Conservation (phyloP, 441 rosid species). For the Rhodomyrtus psidioides region DNA sequence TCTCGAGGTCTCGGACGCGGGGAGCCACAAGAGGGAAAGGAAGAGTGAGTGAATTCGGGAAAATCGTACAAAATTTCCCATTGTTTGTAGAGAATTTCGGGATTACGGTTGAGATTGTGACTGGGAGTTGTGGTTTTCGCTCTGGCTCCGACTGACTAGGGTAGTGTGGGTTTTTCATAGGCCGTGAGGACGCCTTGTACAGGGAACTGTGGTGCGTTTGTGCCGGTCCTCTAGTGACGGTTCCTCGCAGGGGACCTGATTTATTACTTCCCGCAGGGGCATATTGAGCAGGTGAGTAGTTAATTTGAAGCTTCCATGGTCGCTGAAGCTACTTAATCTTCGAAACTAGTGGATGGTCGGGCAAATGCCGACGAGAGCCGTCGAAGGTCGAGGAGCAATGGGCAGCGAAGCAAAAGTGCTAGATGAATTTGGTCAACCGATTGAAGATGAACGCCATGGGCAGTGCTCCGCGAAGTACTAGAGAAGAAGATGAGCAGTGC, state of each 20-base stretch:
- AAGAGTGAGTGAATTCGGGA: neutral
- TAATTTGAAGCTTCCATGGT: no score
- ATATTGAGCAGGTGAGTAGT: neutral
- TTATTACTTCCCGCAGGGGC: constrained; percentile 2
- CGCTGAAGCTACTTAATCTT: no score
- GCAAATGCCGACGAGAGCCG: no score
- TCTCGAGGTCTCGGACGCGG: neutral
- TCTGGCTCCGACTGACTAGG: neutral
- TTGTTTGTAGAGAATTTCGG: neutral
- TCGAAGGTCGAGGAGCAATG: no score
- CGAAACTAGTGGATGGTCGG: no score
- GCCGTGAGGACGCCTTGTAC: neutral
- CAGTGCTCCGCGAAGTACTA: no score
- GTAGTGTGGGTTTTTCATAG: neutral
- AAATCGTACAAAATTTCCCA: neutral
- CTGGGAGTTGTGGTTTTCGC: neutral
- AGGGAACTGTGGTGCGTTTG: neutral
- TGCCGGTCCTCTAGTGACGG: constrained; percentile 2
- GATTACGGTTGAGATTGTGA: neutral
- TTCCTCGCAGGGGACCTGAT: neutral
- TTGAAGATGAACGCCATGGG: no score
- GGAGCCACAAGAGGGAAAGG: neutral
- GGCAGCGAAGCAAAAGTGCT: no score
- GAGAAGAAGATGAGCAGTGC: no score
- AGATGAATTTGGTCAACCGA: no score